A percentile compares a stretch with the other conserved stretches of the same genome.
phyloP scores from a whole-genome alignment of 164 flowering plant genomes.

The Echeveria elegans region DNA sequence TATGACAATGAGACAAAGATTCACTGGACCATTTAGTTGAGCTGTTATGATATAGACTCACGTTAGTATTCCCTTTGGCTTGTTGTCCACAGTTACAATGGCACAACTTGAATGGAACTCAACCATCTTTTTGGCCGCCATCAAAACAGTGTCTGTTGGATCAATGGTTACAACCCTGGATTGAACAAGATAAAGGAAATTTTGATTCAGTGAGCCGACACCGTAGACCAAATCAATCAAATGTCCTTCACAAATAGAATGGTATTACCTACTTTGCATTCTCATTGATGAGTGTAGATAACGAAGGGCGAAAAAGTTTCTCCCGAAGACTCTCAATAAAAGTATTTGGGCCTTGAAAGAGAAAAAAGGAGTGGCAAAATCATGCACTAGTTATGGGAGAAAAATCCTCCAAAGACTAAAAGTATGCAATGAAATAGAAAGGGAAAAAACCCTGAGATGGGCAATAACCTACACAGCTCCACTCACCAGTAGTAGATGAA shows the following conservation, averaged over 20 bases:
- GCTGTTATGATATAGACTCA: constrained; percentile 27
- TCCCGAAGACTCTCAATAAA: constrained; percentile 87
- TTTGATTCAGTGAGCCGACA: not conserved
- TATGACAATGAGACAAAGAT: not conserved
- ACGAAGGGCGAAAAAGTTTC: constrained; percentile 75
- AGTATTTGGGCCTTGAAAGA: constrained; percentile 61
- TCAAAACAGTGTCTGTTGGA: constrained; percentile 74
- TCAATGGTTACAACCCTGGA: constrained; percentile 73
- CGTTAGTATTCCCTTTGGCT: constrained; percentile 91
- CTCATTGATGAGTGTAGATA: constrained; percentile 81
- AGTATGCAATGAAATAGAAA: not conserved
- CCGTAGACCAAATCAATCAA: not conserved
- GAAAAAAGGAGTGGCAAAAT: constrained; percentile 8
- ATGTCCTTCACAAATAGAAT: constrained; percentile 13
- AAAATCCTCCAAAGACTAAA: not conserved
- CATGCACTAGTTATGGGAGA: not conserved
- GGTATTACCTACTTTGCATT: constrained; percentile 98
- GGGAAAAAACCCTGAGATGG: not conserved
- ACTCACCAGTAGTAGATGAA: constrained; percentile 65
- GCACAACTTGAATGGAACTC: constrained; percentile 59
- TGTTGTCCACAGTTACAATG: constrained; percentile 64
- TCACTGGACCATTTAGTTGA: not conserved
- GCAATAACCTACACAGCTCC: not conserved
- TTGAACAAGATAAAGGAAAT: not conserved
- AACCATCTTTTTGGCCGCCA: constrained; percentile 76